Evolutionary conservation across 208 protist species (phyloP).

Genomic region (Trypanosoma lewisi): DNA sequence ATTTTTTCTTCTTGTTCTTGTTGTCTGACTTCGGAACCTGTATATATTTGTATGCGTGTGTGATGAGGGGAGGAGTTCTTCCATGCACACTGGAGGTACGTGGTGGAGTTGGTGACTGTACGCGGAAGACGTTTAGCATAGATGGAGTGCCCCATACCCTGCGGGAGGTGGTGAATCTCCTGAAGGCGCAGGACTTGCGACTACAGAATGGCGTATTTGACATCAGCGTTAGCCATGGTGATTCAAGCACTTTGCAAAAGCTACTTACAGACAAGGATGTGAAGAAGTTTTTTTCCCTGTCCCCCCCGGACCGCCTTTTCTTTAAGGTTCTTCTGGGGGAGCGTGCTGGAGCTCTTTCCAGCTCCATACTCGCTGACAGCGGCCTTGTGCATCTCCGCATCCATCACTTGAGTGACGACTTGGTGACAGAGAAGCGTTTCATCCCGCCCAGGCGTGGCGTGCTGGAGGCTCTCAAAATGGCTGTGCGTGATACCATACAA

Average conservation of each 20-base stretch:
- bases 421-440: constrained; percentile 21
- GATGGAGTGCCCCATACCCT: constrained; percentile 24
- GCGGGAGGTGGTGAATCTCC: constrained; percentile 27
- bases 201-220: constrained; percentile 55
- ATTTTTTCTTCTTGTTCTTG: constrained; percentile 1
- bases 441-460: constrained; percentile 18
- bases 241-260: neutral
- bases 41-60: constrained; percentile 2
- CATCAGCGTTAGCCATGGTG: constrained; percentile 24
- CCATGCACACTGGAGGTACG: constrained; percentile 52
- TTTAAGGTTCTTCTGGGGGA: constrained; percentile 14
- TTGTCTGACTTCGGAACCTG: too few relatives aligned
- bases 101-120: constrained; percentile 31
- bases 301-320: neutral
- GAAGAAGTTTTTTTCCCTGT: constrained; percentile 12
- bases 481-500: constrained; percentile 9
- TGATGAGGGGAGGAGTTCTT: constrained; percentile 8
- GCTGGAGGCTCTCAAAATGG: constrained; percentile 13
- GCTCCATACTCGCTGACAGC: constrained; percentile 25
- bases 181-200: constrained; percentile 62
- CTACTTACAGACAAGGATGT: constrained; percentile 6
- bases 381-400: constrained; percentile 18
- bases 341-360: neutral
- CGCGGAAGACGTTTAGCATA: constrained; percentile 48
- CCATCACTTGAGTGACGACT: constrained; percentile 5